These are phyloP conservation scores for Blumeria hordei DNA, from an alignment of 2,329 filamentous ascomycete species.

Conservation along the genomic window DNA sequence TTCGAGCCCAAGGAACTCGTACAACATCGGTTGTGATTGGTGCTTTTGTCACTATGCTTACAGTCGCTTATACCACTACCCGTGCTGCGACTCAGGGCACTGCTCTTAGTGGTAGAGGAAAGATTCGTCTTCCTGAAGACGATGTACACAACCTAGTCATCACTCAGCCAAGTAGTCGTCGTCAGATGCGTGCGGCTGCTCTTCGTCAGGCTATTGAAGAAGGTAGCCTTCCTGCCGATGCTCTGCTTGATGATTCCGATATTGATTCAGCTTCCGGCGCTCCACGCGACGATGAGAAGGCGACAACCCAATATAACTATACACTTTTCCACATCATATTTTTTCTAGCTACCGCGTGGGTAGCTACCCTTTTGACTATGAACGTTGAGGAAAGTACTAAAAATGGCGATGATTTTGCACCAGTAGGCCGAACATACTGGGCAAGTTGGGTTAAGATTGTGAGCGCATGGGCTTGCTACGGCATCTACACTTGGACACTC, in stretches of 20 bases:
- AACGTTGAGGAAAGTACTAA: conserved; percentile 42
- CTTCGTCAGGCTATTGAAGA: conserved; percentile 80
- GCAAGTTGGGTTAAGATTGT: conserved; percentile 99
- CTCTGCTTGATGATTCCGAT: conserved; percentile 46
- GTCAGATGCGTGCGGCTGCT: conserved; percentile 82
- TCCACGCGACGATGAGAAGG: conserved; percentile 66
- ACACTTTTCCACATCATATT: conserved; percentile 93
- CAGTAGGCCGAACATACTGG: conserved; percentile 86
- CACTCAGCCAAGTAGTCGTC: conserved; percentile 52
- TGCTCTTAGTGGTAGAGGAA: conserved; percentile 38
- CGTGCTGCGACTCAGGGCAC: conserved; percentile 80
- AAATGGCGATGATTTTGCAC: conserved; percentile 58
- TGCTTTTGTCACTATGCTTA: conserved; percentile 87
- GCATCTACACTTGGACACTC: conserved; percentile 79
- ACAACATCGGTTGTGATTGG: conserved; percentile 81
- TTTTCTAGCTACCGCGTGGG: conserved; percentile 88
- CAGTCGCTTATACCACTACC: conserved; percentile 92
- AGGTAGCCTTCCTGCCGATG: conserved; percentile 75
- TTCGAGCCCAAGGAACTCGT: conserved; percentile 64
- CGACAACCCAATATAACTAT: conserved; percentile 87
- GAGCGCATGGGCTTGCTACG: conserved; percentile 90
- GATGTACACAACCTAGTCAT: conserved; percentile 79
- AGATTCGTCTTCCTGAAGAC: conserved; percentile 37
- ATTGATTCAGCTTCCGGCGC: conserved; percentile 34
- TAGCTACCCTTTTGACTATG: conserved; percentile 71